Conservation (phyloP, 805 yeast genomes). For the Candida sithepensis region DNA sequence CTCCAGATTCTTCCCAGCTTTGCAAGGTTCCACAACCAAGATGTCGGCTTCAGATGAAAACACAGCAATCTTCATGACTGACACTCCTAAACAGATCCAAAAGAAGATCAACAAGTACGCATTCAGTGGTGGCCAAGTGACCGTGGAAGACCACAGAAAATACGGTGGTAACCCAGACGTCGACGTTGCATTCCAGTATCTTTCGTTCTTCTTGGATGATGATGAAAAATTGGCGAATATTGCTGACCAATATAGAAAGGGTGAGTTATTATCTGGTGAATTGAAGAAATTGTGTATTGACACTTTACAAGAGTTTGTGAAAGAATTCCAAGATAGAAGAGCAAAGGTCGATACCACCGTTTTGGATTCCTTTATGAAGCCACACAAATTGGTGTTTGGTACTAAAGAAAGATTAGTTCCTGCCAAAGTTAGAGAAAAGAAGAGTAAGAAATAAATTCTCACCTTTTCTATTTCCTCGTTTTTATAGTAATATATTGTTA, state of each 20-base stretch:
- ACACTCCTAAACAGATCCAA: slow-evolving; percentile 85
- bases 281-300: slow-evolving; percentile 85
- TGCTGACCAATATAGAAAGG: slow-evolving; percentile 65
- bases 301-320: slow-evolving; percentile 74
- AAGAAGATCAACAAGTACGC: slow-evolving; percentile 96
- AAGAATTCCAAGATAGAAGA: slow-evolving; percentile 78
- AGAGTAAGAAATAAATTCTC: slow-evolving; percentile 25
- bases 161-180: slow-evolving; percentile 93
- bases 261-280: slow-evolving; percentile 88
- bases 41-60: slow-evolving; percentile 95
- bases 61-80: slow-evolving; percentile 92
- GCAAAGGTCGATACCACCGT: slow-evolving; percentile 56
- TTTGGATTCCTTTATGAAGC: slow-evolving; percentile 72
- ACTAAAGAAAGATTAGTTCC: slow-evolving; percentile 70
- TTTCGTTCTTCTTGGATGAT: slow-evolving; percentile 85
- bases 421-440: slow-evolving; percentile 51
- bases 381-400: slow-evolving; percentile 79
- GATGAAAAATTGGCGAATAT: slow-evolving; percentile 69
- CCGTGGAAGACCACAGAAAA: slow-evolving; percentile 86
- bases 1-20: slow-evolving; percentile 95
- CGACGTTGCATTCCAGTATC: slow-evolving; percentile 92
- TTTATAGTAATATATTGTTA: background rate
- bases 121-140: slow-evolving; percentile 87
- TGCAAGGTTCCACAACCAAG: slow-evolving; percentile 93
- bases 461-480: background rate